Conservation (phyloP, 148 eudicot species). For the Rhododendron kiyosumense region DNA sequence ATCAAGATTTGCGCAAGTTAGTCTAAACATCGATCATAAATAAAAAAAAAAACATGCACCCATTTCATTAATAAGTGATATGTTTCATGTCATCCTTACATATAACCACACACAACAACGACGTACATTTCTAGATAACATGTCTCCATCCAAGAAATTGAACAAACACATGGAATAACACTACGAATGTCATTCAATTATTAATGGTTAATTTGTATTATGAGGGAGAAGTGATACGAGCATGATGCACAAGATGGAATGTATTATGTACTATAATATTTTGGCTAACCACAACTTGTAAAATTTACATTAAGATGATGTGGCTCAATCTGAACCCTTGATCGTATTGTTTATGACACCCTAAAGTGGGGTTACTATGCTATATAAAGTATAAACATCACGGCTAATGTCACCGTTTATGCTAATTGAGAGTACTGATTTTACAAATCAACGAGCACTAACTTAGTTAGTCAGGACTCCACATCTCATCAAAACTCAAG, state of each 20-base stretch:
- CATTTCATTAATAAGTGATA: neutral
- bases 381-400: neutral
- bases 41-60: no score
- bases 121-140: neutral
- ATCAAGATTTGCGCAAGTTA: neutral
- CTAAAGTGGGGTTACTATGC: neutral
- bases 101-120: neutral
- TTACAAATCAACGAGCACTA: no score
- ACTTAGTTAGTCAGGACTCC: neutral
- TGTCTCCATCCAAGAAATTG: neutral
- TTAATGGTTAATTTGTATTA: neutral
- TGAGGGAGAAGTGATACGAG: conserved; percentile 9
- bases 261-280: no score
- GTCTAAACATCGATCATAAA: neutral
- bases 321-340: neutral
- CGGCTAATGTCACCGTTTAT: neutral
- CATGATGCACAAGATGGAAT: conserved; percentile 4
- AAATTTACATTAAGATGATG: neutral
- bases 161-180: neutral
- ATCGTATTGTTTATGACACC: neutral
- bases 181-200: neutral
- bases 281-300: no score
- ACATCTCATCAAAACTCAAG: neutral
- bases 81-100: conserved; percentile 7
- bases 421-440: neutral